Evolutionary conservation across 2,329 filamentous ascomycete species (phyloP).

Genomic region (Arthrobotrys conoides): DNA sequence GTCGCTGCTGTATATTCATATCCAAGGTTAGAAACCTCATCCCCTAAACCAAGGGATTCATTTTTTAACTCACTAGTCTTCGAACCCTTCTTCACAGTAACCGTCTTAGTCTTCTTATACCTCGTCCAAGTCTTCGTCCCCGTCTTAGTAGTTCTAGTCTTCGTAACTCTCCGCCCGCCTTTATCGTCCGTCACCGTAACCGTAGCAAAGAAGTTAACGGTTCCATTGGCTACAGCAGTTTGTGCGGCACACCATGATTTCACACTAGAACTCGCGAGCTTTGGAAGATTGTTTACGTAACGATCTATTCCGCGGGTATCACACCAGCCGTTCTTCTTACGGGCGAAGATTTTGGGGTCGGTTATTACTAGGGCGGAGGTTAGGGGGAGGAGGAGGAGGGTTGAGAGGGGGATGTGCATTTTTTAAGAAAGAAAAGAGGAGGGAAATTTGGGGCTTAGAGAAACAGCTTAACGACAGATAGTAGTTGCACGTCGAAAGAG

Average conservation of each 20-base stretch:
- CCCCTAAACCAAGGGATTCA: no score
- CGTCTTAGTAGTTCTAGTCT: constrained; percentile 11
- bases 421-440: background rate
- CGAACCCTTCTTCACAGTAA: constrained; percentile 27
- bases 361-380: background rate
- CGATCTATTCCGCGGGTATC: constrained; percentile 9
- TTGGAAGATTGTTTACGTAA: constrained; percentile 20
- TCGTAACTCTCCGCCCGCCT: background rate
- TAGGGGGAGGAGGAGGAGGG: constrained; percentile 18
- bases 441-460: background rate
- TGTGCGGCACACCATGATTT: constrained; percentile 47
- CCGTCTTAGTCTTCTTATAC: constrained; percentile 26
- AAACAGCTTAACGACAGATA: no score
- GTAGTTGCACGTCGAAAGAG: no score
- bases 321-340: constrained; percentile 19
- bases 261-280: constrained; percentile 6
- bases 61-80: background rate
- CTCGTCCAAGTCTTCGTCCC: constrained; percentile 30
- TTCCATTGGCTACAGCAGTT: constrained; percentile 14
- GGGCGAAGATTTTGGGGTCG: background rate
- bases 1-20: background rate
- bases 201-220: constrained; percentile 22
- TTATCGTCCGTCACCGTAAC: constrained; percentile 10
- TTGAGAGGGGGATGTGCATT: constrained; percentile 12
- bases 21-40: background rate